These are phyloP conservation scores for Ogataea pilisensis DNA, from an alignment of 805 yeast genomes.

Conservation along the genomic window DNA sequence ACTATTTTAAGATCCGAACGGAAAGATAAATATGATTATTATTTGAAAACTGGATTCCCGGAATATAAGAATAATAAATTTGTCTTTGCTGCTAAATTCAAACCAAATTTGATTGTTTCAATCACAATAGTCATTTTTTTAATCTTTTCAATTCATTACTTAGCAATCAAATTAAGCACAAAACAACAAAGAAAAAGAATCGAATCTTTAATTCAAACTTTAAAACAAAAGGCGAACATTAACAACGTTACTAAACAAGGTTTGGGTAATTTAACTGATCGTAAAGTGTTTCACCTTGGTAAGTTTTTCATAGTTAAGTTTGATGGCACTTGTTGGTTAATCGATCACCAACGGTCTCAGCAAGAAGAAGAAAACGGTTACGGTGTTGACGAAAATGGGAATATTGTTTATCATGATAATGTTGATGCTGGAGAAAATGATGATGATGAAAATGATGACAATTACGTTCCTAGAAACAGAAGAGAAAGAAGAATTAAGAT, in stretches of 20 bases:
- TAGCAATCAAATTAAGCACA: conserved; percentile 49
- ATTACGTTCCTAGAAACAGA: conserved; percentile 11
- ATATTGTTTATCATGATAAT: conserved; percentile 11
- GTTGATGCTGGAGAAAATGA: conserved; percentile 3
- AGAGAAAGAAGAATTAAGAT: conserved; percentile 15
- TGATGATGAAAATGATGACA: neutral
- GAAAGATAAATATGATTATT: conserved; percentile 79
- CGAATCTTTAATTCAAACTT: conserved; percentile 40
- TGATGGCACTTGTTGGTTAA: conserved; percentile 52
- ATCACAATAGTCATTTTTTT: conserved; percentile 46
- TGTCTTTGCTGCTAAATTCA: conserved; percentile 53
- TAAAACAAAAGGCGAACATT: conserved; percentile 54
- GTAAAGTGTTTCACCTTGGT: conserved; percentile 40
- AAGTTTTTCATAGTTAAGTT: conserved; percentile 52
- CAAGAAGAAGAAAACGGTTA: conserved; percentile 22
- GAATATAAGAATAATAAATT: conserved; percentile 65
- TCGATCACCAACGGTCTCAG: conserved; percentile 45
- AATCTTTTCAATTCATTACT: conserved; percentile 54
- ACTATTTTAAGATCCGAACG: conserved; percentile 62
- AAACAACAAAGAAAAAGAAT: conserved; percentile 57
- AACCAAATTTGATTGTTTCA: conserved; percentile 59
- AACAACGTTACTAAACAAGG: too few relatives aligned
- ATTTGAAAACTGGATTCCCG: conserved; percentile 81
- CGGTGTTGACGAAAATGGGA: conserved; percentile 19
- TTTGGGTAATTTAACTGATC: conserved; percentile 47